A percentile compares a stretch with the other conserved stretches of the same genome.
Evolutionary conservation across 1,284 basidiomycete species (phyloP).

Genomic region (Apiotrichum veenhuisii): DNA sequence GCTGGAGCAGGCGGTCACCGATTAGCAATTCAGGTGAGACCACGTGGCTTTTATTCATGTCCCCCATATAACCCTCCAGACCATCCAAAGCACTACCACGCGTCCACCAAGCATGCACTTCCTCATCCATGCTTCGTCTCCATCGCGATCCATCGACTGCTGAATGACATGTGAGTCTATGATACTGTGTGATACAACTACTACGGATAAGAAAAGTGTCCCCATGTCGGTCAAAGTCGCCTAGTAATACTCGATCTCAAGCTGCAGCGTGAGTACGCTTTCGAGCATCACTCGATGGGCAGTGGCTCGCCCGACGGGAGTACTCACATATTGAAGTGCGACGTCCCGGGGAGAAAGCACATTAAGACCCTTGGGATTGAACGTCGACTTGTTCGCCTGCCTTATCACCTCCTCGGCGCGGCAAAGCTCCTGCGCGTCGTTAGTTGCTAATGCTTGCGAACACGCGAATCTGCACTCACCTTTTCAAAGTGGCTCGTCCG

Average conservation of each 20-base stretch:
- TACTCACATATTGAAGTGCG: slow-evolving; percentile 53
- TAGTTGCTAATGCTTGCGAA: not conserved
- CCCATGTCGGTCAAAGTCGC: not conserved
- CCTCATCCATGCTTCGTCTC: too few species aligned
- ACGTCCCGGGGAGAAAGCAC: slow-evolving; percentile 50
- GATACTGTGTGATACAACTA: not conserved
- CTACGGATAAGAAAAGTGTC: not conserved
- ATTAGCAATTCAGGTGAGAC: too few species aligned
- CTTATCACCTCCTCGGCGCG: slow-evolving; percentile 43
- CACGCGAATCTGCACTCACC: slow-evolving; percentile 31
- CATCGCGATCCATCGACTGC: not conserved
- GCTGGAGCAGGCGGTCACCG: too few species aligned
- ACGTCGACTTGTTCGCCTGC: slow-evolving; percentile 45
- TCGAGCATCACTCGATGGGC: too few species aligned
- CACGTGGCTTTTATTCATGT: too few species aligned
- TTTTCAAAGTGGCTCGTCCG: slow-evolving; percentile 49
- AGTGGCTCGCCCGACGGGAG: not conserved
- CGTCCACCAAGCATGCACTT: too few species aligned
- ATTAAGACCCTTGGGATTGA: slow-evolving; percentile 52
- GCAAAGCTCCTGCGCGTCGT: slow-evolving; percentile 43
- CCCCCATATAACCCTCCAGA: too few species aligned
- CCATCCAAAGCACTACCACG: too few species aligned
- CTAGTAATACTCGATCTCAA: slow-evolving; percentile 5
- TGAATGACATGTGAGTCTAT: not conserved
- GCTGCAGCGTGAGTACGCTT: slow-evolving; percentile 3